Base-by-base conservation (phyloP, 2,329 filamentous ascomycete genomes). In the Aspergillus oerlinghausenensis region DNA sequence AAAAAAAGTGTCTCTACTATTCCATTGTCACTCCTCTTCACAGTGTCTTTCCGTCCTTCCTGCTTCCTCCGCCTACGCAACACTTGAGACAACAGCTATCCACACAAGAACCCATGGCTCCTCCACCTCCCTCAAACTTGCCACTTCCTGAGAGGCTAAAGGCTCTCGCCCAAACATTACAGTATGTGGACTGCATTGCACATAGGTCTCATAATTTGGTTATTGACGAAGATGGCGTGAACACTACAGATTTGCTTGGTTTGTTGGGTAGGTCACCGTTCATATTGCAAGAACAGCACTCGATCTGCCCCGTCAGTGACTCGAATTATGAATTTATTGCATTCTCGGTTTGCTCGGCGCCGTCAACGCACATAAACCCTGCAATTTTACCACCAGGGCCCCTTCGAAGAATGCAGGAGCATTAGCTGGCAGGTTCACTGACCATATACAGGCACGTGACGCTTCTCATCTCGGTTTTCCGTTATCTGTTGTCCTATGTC, bases 401-500 rank as follows among this genome's bases (percentile, higher is more conserved):
- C 4, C 10, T 21, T 23, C 10, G 8, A 19, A 47, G 21, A 7
- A 14, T 11, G 43, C 43, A 47, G 14, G 10, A 14, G 11, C 25
- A 17, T 47, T 14, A 25, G 21, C 23, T 23, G 43, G 21, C 50
- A 28, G 25, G 49, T 53, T 60, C 54, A 60, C 67, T 72, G 58
- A 70, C 61, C 54, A 49, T 53, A 50, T 71, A 65, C 68, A 96
- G 93, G 66, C 94, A 99, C 74, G 79, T 97, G 59, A 88, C 88
- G 42, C 85, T 97, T 60, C 88, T 99, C 65, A 78, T 96, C 65
- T 88, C 86, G 70, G 90, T 93, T 52, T 73, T 89, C 69, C 89
- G 92, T 72, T 99, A 97, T 76, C 78, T 82, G 62, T 75, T 97
- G 60, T 95, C 92, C 50, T 96, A 91, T 80, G 77, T 97, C 57